Conservation (phyloP, 2,329 filamentous ascomycete species). For the Beauveria asiatica region DNA sequence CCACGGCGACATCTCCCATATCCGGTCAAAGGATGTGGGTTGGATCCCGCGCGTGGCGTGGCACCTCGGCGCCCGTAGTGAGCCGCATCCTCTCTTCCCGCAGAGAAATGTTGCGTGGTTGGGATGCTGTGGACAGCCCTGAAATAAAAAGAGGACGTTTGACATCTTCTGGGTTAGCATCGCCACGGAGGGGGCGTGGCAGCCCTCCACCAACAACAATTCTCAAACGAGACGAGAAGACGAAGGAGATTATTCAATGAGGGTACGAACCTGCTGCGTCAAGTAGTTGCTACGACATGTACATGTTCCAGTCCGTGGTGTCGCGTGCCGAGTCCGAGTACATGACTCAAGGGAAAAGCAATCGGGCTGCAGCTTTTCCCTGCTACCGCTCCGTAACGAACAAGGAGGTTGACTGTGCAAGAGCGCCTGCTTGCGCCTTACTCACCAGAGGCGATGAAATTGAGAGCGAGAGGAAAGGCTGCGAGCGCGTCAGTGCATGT, state of each 20-base stretch:
- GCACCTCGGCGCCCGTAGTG: conserved; percentile 79
- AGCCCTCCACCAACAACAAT: not conserved
- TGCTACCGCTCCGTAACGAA: conserved; percentile 56
- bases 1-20: conserved; percentile 33
- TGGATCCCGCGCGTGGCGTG: conserved; percentile 40
- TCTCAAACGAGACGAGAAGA: conserved; percentile 21
- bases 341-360: not conserved
- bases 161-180: conserved; percentile 15
- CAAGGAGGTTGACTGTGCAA: conserved; percentile 18
- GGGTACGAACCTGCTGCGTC: conserved; percentile 35
- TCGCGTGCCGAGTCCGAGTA: not conserved
- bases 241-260: conserved; percentile 26
- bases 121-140: not conserved
- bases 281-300: not conserved
- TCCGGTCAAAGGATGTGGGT: conserved; percentile 26
- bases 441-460: conserved; percentile 91
- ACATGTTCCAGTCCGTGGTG: not conserved
- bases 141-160: not conserved
- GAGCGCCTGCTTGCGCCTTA: conserved; percentile 27
- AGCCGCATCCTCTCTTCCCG: conserved; percentile 46
- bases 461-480: conserved; percentile 76
- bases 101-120: conserved; percentile 8
- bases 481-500: conserved; percentile 24
- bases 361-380: conserved; percentile 16
- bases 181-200: not conserved